A percentile compares a stretch with the other conserved stretches of the same genome.
phyloP scores from a whole-genome alignment of 1,284 basidiomycete species.

The Malassezia globosa region DNA sequence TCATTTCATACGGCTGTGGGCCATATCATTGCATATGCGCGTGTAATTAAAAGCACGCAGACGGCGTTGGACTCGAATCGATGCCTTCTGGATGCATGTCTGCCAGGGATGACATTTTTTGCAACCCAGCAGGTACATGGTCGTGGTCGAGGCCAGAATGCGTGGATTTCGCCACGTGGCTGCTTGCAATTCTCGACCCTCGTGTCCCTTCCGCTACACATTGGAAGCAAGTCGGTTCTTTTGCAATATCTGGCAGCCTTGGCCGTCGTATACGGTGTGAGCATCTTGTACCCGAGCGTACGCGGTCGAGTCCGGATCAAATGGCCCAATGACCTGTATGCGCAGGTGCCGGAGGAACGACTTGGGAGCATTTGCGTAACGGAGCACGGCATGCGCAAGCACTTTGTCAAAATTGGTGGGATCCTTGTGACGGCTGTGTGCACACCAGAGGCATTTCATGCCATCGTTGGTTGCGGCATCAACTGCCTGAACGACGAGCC shows the following conservation, averaged over 20 bases:
- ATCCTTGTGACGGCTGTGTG: conserved; percentile 84
- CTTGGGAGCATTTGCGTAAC: conserved; percentile 36
- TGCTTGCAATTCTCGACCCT: conserved; percentile 78
- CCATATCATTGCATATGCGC: conserved; percentile 55
- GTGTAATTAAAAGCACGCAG: conserved; percentile 86
- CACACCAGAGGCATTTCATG: conserved; percentile 56
- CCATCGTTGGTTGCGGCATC: conserved; percentile 74
- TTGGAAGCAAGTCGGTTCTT: conserved; percentile 68
- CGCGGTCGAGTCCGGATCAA: conserved; percentile 61
- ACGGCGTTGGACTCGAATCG: conserved; percentile 85
- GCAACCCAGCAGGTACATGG: conserved; percentile 79
- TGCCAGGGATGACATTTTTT: conserved; percentile 65
- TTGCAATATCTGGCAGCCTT: conserved; percentile 88
- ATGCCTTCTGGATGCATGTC: conserved; percentile 59
- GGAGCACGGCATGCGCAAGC: conserved; percentile 49
- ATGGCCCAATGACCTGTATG: conserved; percentile 97
- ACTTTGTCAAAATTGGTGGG: conserved; percentile 51
- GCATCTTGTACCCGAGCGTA: conserved; percentile 51
- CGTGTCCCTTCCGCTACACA: conserved; percentile 56
- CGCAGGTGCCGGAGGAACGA: conserved; percentile 52
- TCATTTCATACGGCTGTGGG: background rate
- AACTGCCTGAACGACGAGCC: conserved; percentile 76
- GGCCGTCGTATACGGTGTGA: conserved; percentile 73
- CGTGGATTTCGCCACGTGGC: conserved; percentile 84
- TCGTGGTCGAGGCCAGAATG: conserved; percentile 74